Conservation (phyloP, 2,329 filamentous ascomycete genomes). For the Colletotrichum abscissum region DNA sequence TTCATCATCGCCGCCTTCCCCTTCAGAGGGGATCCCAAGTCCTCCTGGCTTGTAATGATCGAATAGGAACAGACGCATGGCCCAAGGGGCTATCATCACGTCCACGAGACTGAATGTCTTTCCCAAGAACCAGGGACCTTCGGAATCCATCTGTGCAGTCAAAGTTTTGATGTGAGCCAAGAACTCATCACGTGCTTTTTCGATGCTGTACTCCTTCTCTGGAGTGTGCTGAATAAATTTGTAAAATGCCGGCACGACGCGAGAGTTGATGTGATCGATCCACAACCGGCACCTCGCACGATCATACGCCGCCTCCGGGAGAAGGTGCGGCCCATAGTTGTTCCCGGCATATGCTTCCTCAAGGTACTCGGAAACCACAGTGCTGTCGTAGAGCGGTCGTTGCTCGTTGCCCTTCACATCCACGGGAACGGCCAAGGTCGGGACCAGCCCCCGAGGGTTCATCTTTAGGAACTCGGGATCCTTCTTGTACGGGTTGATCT, state of each 20-base stretch:
- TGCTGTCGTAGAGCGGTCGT: conserved; percentile 78
- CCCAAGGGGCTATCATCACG: conserved; percentile 79
- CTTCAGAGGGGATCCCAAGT: conserved; percentile 52
- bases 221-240: conserved; percentile 67
- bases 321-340: conserved; percentile 57
- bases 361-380: conserved; percentile 79
- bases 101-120: conserved; percentile 74
- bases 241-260: conserved; percentile 78
- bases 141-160: conserved; percentile 67
- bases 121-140: conserved; percentile 74
- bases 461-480: conserved; percentile 73
- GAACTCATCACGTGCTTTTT: conserved; percentile 68
- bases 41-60: conserved; percentile 77
- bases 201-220: conserved; percentile 59
- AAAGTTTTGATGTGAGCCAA: conserved; percentile 69
- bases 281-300: conserved; percentile 75
- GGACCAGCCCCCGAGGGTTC: conserved; percentile 81
- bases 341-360: conserved; percentile 74
- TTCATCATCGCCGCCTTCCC: conserved; percentile 56
- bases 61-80: conserved; percentile 77
- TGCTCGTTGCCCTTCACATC: conserved; percentile 43
- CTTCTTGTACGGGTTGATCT: conserved; percentile 84
- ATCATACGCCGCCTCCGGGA: conserved; percentile 72
- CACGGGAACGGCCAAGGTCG: conserved; percentile 69
- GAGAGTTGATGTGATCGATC: conserved; percentile 77